Evolutionary conservation across 352 stramenopile species (phyloP).

Genomic region (Globisporangium rhizosaccharum): DNA sequence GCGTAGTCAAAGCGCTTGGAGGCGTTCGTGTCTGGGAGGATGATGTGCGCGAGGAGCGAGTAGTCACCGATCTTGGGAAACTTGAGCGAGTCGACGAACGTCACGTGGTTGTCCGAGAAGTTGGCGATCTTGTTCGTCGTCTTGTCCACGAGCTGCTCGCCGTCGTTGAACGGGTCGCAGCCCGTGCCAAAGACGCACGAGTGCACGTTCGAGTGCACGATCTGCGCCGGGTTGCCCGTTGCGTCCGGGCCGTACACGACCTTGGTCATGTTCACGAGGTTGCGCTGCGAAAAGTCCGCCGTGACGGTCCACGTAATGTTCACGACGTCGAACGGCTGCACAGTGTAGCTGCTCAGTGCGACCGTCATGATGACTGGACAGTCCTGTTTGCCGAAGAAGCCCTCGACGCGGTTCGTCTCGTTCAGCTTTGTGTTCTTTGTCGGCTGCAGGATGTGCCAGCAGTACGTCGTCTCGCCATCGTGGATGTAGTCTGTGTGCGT

Average conservation of each 20-base stretch:
- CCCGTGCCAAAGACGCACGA: conserved; percentile 42
- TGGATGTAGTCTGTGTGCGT: conserved; percentile 29
- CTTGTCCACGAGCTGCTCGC: conserved; percentile 43
- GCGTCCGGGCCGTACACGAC: conserved; percentile 32
- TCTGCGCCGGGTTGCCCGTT: conserved; percentile 35
- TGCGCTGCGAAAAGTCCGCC: conserved; percentile 34
- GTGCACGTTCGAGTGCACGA: conserved; percentile 64
- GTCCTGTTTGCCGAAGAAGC: conserved; percentile 23
- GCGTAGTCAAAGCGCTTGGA: conserved; percentile 44
- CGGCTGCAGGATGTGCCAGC: conserved; percentile 44
- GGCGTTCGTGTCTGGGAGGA: conserved; percentile 43
- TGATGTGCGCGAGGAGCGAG: conserved; percentile 56
- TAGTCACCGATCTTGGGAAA: conserved; percentile 30
- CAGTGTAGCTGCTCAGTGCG: conserved; percentile 17
- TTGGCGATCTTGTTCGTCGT: conserved; percentile 51
- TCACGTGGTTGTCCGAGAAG: conserved; percentile 40
- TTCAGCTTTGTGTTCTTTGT: conserved; percentile 34
- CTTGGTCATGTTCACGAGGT: conserved; percentile 45
- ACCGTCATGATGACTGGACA: conserved; percentile 46
- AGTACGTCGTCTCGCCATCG: conserved; percentile 40
- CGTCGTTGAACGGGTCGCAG: conserved; percentile 53
- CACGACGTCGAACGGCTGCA: conserved; percentile 30
- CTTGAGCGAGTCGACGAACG: conserved; percentile 28
- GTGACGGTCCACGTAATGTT: conserved; percentile 43
- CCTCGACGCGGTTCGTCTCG: conserved; percentile 32